Percentiles rank a stretch among this genome's conserved stretches.
These are phyloP conservation scores for Populus davidiana DNA, from an alignment of 345 rosid species.

Conservation along the genomic window DNA sequence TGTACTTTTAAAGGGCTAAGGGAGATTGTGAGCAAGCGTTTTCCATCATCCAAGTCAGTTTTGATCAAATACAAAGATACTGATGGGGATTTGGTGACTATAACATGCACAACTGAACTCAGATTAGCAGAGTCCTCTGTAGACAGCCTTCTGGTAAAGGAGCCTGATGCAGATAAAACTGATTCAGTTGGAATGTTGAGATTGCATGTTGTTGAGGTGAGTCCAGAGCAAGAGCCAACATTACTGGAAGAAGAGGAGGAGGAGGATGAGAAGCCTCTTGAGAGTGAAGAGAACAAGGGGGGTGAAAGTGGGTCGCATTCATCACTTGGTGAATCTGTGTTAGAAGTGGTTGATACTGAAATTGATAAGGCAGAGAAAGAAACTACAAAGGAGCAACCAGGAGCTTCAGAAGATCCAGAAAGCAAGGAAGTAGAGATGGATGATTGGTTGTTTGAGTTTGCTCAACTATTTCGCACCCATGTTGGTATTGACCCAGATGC, in stretches of 20 bases:
- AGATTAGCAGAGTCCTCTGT: slow-evolving; percentile 68
- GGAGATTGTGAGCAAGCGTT: slow-evolving; percentile 72
- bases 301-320: slow-evolving; percentile 52
- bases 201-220: slow-evolving; percentile 85
- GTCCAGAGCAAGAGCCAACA: slow-evolving; percentile 85
- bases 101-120: slow-evolving; percentile 73
- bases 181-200: slow-evolving; percentile 67
- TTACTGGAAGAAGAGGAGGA: slow-evolving; percentile 68
- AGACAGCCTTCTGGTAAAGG: slow-evolving; percentile 51
- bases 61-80: slow-evolving; percentile 81
- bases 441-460: slow-evolving; percentile 96
- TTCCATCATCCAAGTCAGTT: slow-evolving; percentile 80
- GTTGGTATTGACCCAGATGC: slow-evolving; percentile 95
- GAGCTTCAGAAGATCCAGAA: slow-evolving; percentile 63
- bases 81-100: slow-evolving; percentile 92
- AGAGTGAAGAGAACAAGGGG: slow-evolving; percentile 50
- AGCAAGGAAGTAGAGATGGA: slow-evolving; percentile 89
- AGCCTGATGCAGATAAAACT: slow-evolving; percentile 53
- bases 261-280: slow-evolving; percentile 58
- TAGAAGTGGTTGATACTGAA: slow-evolving; percentile 51
- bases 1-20: slow-evolving; percentile 74
- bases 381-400: slow-evolving; percentile 50
- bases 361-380: slow-evolving; percentile 47
- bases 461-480: slow-evolving; percentile 86
- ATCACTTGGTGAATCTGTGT: slow-evolving; percentile 46